Conservation (phyloP, 2,329 filamentous ascomycete genomes). For the Didymella sp. region DNA sequence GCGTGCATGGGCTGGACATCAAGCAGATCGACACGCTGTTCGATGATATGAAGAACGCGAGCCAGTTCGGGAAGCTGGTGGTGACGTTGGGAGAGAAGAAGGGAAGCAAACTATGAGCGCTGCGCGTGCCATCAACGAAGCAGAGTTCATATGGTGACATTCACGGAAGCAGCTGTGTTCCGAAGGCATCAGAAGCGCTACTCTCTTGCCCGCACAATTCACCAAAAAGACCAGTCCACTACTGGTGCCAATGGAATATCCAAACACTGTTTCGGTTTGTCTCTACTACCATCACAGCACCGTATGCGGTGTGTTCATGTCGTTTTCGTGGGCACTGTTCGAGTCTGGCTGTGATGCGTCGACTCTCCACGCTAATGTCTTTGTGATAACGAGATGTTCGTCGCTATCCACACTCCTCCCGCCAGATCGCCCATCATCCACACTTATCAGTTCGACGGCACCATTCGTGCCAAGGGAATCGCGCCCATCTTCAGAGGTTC, state of each 20-base stretch:
- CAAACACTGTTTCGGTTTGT: background rate
- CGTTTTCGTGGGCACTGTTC: slow-evolving; percentile 10
- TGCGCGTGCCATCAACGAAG: background rate
- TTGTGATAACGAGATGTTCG: slow-evolving; percentile 11
- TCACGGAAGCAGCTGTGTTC: background rate
- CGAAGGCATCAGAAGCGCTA: background rate
- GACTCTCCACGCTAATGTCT: slow-evolving; percentile 16
- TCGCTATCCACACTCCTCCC: background rate
- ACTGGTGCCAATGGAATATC: background rate
- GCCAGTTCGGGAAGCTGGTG: slow-evolving; percentile 92
- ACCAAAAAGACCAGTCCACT: too few species aligned
- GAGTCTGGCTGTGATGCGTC: slow-evolving; percentile 9
- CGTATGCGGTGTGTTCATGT: slow-evolving; percentile 1
- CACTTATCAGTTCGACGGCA: background rate
- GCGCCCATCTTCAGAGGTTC: background rate
- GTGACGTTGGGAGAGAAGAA: slow-evolving; percentile 55
- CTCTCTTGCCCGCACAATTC: too few species aligned
- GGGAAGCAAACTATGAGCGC: slow-evolving; percentile 42
- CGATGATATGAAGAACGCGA: slow-evolving; percentile 83
- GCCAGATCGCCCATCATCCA: background rate
- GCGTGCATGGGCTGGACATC: slow-evolving; percentile 74
- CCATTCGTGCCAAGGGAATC: background rate
- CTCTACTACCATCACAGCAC: slow-evolving; percentile 1
- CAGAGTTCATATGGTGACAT: background rate
- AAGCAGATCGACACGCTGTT: slow-evolving; percentile 83